Base-by-base conservation (phyloP, 345 rosid genomes). In the Euphorbia tirucalli region DNA sequence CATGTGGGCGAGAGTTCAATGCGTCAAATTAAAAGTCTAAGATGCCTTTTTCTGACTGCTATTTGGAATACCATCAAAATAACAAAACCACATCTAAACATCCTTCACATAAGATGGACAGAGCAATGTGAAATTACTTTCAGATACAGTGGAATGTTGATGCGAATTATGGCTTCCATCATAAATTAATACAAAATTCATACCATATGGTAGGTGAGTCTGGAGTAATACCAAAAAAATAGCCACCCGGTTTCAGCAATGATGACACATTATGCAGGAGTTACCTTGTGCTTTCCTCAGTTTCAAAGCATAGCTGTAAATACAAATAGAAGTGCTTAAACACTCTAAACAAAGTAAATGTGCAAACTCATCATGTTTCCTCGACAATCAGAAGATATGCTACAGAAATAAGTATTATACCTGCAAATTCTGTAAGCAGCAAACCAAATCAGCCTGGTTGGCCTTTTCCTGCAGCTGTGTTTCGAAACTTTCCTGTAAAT, bases 171-270 rank as follows among this genome's bases (percentile, higher is more conserved):
- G 32, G 63, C 65, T 58, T 56, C 37, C 54, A 22, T 11, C 61
- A 7, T 49, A 27, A 48, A 28, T 49, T 57, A 25, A 43, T 4
- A 56, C 0, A 66, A 27, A 73, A 84, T 61, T 70, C 93, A 82
- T 92, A 95, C 99, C 99, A 95, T 85, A 95, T 90, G 9, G 96
- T 95, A 83, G 99, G 90, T 67, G 98, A 92, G 86, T 95, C 99
- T 61, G 96, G 97, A 86, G 91, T 88, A 77, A 95, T 87, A 75
- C 98, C 99, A 15, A 95, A 84, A 83, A 92, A 92, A 84, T 89
- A 95, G 72, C 99, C 99, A 80, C 98, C 97, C 0, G 99, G 94
- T 79, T 92, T 90, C 74, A 92, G 86, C 84, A 95, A 76, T 71
- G 85, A 85, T 11, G 99, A 84, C 24, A 90, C 99, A 84, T 89